phyloP scores from a whole-genome alignment of 2,329 filamentous ascomycete genomes.

The Alternaria solani region DNA sequence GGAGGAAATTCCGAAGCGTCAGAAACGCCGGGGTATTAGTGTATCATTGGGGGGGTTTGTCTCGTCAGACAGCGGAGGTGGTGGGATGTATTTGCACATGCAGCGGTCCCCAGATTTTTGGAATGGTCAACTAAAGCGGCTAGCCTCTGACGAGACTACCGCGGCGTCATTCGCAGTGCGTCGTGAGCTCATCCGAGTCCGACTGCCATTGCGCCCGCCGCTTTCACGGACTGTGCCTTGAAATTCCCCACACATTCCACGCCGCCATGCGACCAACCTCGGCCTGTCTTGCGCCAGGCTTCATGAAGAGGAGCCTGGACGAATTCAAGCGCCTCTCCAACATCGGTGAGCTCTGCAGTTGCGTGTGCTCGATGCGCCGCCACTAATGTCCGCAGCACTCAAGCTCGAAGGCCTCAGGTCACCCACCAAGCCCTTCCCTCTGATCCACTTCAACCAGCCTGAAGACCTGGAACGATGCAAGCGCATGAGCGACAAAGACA shows the following conservation, averaged over 20 bases:
- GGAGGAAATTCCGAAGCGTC: neutral
- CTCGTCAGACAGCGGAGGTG: conserved; percentile 2
- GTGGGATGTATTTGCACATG: conserved; percentile 11
- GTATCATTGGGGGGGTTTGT: conserved; percentile 10
- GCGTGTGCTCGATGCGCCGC: conserved; percentile 36
- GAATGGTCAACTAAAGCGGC: conserved; percentile 23
- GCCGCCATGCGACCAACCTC: conserved; percentile 49
- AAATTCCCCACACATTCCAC: neutral
- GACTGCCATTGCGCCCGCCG: conserved; percentile 16
- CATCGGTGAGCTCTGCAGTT: conserved; percentile 56
- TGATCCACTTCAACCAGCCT: conserved; percentile 68
- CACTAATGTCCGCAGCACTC: conserved; percentile 61
- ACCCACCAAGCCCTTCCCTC: conserved; percentile 68
- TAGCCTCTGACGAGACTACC: conserved; percentile 25
- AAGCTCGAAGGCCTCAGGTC: conserved; percentile 74
- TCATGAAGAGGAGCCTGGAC: conserved; percentile 66
- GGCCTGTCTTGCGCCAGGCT: conserved; percentile 55
- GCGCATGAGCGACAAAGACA: conserved; percentile 84
- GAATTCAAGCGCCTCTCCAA: conserved; percentile 65
- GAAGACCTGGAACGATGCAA: conserved; percentile 64
- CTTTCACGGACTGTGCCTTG: neutral
- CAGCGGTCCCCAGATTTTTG: conserved; percentile 28
- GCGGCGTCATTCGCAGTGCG: conserved; percentile 27
- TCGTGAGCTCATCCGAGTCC: conserved; percentile 15
- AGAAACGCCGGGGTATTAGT: neutral